Evolutionary conservation across 345 rosid genomes (phyloP).

Genomic region (Arabidopsis arenosa): DNA sequence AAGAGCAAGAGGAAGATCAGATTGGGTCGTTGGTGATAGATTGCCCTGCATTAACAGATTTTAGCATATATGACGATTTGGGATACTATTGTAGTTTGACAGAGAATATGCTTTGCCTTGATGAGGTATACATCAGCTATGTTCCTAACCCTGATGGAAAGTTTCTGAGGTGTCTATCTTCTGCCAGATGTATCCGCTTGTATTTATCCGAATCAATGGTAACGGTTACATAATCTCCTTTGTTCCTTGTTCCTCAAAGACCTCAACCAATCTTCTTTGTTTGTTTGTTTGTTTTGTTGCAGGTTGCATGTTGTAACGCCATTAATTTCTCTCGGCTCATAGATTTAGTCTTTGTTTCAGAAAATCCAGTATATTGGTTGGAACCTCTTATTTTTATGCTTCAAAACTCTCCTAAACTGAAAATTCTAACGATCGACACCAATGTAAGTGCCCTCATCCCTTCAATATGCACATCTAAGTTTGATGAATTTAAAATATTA

Average conservation of each 20-base stretch:
- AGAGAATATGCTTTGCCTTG: slow-evolving; percentile 20
- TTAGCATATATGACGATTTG: neutral
- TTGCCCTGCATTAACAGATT: slow-evolving; percentile 5
- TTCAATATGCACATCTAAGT: neutral
- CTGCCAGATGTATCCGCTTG: neutral
- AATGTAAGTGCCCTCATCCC: neutral
- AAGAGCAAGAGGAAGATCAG: too few relatives aligned
- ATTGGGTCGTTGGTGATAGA: neutral
- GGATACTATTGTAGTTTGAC: neutral
- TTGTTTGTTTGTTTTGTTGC: neutral
- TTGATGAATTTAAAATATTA: neutral
- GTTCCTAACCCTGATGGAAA: neutral
- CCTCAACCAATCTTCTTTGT: neutral
- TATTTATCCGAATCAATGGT: neutral
- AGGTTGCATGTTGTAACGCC: neutral
- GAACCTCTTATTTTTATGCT: neutral
- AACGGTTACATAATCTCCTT: neutral
- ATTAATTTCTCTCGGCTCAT: neutral
- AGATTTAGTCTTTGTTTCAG: neutral
- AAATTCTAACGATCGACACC: neutral
- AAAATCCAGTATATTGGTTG: neutral
- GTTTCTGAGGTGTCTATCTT: slow-evolving; percentile 11
- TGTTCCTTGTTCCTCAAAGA: neutral
- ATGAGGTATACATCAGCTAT: fast-evolving
- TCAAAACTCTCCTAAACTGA: neutral